These are phyloP conservation scores for Colletotrichum sublineola DNA, from an alignment of 2,329 filamentous ascomycete species.

Conservation along the genomic window DNA sequence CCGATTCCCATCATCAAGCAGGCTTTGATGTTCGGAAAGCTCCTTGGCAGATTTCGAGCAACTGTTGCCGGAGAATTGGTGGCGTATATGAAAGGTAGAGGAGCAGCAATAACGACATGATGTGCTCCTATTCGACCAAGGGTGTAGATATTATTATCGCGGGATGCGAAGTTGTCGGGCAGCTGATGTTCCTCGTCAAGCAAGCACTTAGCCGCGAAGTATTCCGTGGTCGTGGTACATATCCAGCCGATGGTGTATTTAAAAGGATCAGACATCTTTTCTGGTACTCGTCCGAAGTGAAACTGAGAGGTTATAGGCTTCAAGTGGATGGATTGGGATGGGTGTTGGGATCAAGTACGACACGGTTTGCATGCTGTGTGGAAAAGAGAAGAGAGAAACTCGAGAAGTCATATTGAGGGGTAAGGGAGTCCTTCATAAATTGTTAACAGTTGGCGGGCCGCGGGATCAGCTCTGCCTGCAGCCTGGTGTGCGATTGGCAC, in stretches of 20 bases:
- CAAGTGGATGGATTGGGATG: background rate
- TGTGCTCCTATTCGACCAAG: slow-evolving; percentile 44
- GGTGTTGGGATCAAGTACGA: background rate
- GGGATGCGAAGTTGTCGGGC: slow-evolving; percentile 35
- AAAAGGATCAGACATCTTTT: background rate
- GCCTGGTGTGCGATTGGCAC: background rate
- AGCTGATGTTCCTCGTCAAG: slow-evolving; percentile 2
- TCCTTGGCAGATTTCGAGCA: too few species aligned
- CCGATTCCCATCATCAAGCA: too few species aligned
- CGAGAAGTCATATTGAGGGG: background rate
- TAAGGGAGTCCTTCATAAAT: background rate
- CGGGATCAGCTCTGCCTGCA: background rate
- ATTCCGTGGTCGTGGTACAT: background rate
- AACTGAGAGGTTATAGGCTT: background rate
- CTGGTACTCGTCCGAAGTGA: background rate
- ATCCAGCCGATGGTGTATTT: background rate
- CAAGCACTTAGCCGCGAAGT: background rate
- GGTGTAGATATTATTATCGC: slow-evolving; percentile 45
- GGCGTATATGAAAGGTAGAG: slow-evolving; percentile 46
- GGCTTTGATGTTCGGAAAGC: too few species aligned
- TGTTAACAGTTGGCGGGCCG: background rate
- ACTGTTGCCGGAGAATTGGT: slow-evolving; percentile 43
- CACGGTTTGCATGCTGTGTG: background rate
- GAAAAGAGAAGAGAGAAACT: background rate
- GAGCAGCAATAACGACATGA: slow-evolving; percentile 47